These are phyloP conservation scores for Ailanthus altissimus DNA, from an alignment of 345 rosid species.

Conservation along the genomic window DNA sequence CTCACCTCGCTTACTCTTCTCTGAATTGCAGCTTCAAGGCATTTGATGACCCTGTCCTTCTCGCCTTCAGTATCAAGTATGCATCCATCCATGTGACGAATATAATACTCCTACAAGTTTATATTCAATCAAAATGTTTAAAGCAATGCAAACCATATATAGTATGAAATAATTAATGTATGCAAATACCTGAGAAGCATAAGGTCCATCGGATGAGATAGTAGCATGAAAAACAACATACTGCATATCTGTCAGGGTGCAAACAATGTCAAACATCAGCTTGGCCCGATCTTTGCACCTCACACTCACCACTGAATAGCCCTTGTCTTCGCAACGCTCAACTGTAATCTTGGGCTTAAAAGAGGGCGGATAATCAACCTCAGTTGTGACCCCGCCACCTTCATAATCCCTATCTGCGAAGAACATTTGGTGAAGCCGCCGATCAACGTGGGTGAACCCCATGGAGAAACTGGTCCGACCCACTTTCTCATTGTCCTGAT, in stretches of 20 bases:
- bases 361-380: conserved; percentile 41
- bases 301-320: conserved; percentile 77
- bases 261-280: conserved; percentile 88
- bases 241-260: conserved; percentile 97
- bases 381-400: conserved; percentile 41
- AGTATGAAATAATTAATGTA: too few relatives aligned
- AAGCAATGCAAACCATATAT: too few relatives aligned
- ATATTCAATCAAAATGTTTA: not conserved
- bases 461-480: conserved; percentile 71
- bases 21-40: conserved; percentile 83
- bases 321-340: conserved; percentile 75
- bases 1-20: conserved; percentile 93
- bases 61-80: conserved; percentile 78
- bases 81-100: conserved; percentile 95
- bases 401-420: conserved; percentile 95
- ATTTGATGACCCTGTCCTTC: conserved; percentile 81
- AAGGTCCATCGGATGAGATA: conserved; percentile 71
- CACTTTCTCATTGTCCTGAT: conserved; percentile 47
- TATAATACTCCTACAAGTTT: conserved; percentile 64
- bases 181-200: conserved; percentile 61
- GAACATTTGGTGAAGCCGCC: conserved; percentile 92
- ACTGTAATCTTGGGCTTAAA: conserved; percentile 58
- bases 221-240: conserved; percentile 92
- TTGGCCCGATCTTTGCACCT: conserved; percentile 81
- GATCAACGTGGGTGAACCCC: conserved; percentile 85